Percentiles rank a stretch among this genome's conserved stretches.
Evolutionary conservation across 148 eudicot species (phyloP).

Genomic region (Drosera capensis): DNA sequence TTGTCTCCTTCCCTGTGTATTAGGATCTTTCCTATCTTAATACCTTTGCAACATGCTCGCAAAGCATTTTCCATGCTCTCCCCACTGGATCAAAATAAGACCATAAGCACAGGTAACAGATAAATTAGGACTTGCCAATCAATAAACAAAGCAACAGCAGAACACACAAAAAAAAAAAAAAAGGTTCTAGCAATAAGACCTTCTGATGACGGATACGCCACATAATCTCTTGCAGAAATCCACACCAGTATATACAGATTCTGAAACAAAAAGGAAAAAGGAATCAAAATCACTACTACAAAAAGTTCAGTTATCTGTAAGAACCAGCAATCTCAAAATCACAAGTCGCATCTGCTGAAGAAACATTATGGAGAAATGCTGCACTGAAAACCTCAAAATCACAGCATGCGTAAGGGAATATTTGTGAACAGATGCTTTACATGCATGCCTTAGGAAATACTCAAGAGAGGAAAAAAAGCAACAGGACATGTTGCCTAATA

Average conservation of each 20-base stretch:
- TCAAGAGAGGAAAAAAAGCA: too few relatives aligned
- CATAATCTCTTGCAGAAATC: constrained; percentile 93
- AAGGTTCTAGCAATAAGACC: constrained; percentile 17
- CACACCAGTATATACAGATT: constrained; percentile 86
- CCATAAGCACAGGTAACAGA: neutral
- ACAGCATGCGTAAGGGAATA: too few relatives aligned
- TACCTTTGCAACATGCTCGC: constrained; percentile 96
- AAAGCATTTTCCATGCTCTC: constrained; percentile 99
- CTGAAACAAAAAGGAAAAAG: too few relatives aligned
- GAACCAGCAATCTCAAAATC: too few relatives aligned
- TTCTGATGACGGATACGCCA: constrained; percentile 87
- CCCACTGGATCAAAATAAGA: constrained; percentile 33
- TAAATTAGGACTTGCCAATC: neutral
- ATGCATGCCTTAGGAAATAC: too few relatives aligned
- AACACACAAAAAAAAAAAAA: neutral
- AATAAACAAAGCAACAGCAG: neutral
- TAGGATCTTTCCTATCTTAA: constrained; percentile 89
- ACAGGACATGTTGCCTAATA: too few relatives aligned
- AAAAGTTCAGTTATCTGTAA: too few relatives aligned
- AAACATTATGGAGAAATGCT: too few relatives aligned
- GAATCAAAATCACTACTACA: too few relatives aligned
- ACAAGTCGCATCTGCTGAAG: too few relatives aligned
- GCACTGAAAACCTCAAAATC: too few relatives aligned
- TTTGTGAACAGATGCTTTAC: too few relatives aligned
- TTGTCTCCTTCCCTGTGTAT: constrained; percentile 97